Percentiles rank a stretch among this genome's conserved stretches.
These are phyloP conservation scores for Phytophthora hybrid DNA, from an alignment of 352 stramenopile species.

Conservation along the genomic window DNA sequence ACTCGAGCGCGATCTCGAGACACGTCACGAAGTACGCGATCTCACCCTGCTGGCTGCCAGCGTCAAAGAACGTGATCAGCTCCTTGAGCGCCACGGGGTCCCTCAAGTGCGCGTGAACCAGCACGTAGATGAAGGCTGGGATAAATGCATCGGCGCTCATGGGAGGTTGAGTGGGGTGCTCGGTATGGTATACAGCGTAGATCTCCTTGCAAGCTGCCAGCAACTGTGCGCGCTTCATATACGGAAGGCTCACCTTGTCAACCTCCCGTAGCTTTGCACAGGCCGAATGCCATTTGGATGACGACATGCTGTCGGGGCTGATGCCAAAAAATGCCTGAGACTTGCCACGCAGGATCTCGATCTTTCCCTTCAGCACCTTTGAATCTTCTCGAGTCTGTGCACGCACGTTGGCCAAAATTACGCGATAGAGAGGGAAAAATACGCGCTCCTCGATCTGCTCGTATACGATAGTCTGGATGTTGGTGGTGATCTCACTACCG, in stretches of 20 bases:
- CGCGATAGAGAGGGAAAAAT: conserved; percentile 80
- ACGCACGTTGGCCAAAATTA: conserved; percentile 72
- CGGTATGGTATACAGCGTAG: conserved; percentile 75
- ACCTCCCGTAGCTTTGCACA: conserved; percentile 76
- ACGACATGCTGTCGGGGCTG: conserved; percentile 67
- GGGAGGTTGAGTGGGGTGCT: conserved; percentile 74
- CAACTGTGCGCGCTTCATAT: conserved; percentile 84
- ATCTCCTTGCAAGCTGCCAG: conserved; percentile 86
- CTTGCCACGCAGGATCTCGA: conserved; percentile 82
- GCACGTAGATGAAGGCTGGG: conserved; percentile 88
- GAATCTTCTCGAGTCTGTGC: conserved; percentile 67
- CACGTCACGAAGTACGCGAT: conserved; percentile 90
- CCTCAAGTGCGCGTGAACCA: conserved; percentile 77
- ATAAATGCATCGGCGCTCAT: conserved; percentile 91
- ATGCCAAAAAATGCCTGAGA: conserved; percentile 89
- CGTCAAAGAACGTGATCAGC: conserved; percentile 83
- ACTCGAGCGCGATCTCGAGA: conserved; percentile 89
- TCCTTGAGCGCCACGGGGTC: conserved; percentile 82
- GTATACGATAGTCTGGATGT: conserved; percentile 74
- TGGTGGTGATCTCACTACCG: conserved; percentile 71
- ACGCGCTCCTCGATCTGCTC: conserved; percentile 89
- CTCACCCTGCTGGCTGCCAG: conserved; percentile 72
- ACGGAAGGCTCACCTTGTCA: conserved; percentile 80
- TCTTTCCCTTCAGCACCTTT: conserved; percentile 81
- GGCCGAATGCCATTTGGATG: conserved; percentile 65